Percentiles rank a stretch among this genome's conserved stretches.
These are phyloP conservation scores for Pestalotiopsis sp. DNA, from an alignment of 2,329 filamentous ascomycete genomes.

Conservation along the genomic window DNA sequence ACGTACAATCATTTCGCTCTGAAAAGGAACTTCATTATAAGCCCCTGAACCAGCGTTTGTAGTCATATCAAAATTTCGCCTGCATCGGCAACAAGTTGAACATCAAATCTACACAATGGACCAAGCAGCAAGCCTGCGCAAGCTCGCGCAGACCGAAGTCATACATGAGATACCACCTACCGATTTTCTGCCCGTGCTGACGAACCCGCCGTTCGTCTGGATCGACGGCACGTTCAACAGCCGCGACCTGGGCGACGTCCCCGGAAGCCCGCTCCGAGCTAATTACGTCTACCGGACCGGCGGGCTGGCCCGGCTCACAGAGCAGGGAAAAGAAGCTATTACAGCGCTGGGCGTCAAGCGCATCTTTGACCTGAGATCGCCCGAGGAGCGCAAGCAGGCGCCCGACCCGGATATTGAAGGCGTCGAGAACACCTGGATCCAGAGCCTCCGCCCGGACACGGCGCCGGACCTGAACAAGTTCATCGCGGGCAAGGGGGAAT, in stretches of 20 bases:
- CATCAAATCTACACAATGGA: conserved; percentile 23
- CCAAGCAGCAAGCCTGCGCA: conserved; percentile 32
- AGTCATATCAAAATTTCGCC: background rate
- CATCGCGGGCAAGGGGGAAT: conserved; percentile 45
- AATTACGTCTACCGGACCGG: conserved; percentile 51
- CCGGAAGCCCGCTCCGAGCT: conserved; percentile 41
- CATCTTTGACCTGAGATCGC: conserved; percentile 56
- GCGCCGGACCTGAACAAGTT: conserved; percentile 44
- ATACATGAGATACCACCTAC: conserved; percentile 39
- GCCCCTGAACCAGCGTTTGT: too few species aligned
- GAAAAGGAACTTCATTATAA: too few species aligned
- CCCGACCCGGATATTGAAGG: conserved; percentile 49
- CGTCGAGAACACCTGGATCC: conserved; percentile 49
- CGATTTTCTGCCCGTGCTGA: conserved; percentile 38
- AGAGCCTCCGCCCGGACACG: conserved; percentile 36
- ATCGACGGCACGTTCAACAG: conserved; percentile 53
- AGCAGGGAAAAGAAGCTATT: conserved; percentile 40
- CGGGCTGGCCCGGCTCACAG: conserved; percentile 40
- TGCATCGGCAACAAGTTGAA: background rate
- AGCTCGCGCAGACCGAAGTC: conserved; percentile 46
- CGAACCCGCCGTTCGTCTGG: conserved; percentile 48
- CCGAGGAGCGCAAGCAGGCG: conserved; percentile 41
- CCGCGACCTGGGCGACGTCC: conserved; percentile 52
- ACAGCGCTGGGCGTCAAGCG: conserved; percentile 40
- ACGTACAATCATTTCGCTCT: too few species aligned